A percentile compares a stretch with the other conserved stretches of the same genome.
These are phyloP conservation scores for Phylloporus sp. DNA, from an alignment of 1,284 basidiomycete species.

Conservation along the genomic window DNA sequence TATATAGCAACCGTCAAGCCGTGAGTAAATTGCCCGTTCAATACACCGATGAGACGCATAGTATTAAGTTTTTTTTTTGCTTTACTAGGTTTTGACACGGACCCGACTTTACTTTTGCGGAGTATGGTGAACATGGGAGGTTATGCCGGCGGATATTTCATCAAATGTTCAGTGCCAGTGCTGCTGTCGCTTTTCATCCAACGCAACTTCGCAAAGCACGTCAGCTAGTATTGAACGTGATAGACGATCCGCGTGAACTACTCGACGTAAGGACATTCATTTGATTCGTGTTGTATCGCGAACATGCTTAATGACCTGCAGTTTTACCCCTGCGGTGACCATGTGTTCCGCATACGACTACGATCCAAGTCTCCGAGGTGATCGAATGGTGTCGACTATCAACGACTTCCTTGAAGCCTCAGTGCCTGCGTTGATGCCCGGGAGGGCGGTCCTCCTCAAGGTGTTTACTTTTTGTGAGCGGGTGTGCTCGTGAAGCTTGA, in stretches of 20 bases:
- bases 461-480: conserved; percentile 35
- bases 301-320: not conserved
- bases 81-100: conserved; percentile 26
- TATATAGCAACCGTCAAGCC: conserved; percentile 20
- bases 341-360: conserved; percentile 35
- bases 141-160: conserved; percentile 28
- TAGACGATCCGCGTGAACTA: conserved; percentile 21
- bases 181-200: conserved; percentile 10
- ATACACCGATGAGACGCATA: not conserved
- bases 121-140: conserved; percentile 27
- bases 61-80: not conserved
- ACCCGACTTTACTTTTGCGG: conserved; percentile 17
- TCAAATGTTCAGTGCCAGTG: conserved; percentile 16
- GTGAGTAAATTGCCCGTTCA: conserved; percentile 17
- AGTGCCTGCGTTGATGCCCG: conserved; percentile 9
- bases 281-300: not conserved
- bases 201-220: conserved; percentile 28
- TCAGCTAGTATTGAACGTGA: conserved; percentile 22
- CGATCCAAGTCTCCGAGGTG: conserved; percentile 31
- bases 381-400: conserved; percentile 29
- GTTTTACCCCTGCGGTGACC: conserved; percentile 26
- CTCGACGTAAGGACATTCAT: conserved; percentile 15
- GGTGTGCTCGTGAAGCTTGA: too few relatives aligned
- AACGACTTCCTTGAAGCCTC: conserved; percentile 26
- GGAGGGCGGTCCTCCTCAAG: conserved; percentile 27